phyloP scores from a whole-genome alignment of 2,329 filamentous ascomycete genomes.

The Fusarium nodosum region DNA sequence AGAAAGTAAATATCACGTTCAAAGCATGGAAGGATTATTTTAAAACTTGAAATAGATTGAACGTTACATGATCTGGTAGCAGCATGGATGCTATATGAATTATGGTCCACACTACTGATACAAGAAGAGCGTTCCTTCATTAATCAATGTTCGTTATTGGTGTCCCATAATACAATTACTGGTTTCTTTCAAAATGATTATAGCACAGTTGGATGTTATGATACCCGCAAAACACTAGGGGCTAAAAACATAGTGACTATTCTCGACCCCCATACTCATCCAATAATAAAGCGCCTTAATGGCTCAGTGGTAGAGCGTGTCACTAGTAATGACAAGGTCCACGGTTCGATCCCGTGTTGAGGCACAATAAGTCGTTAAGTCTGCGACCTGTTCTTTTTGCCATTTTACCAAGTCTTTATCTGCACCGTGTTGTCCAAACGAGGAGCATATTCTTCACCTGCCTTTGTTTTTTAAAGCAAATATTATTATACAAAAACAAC shows the following conservation, averaged over 20 bases:
- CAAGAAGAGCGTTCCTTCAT: too few species aligned
- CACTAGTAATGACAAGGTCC: slow-evolving; percentile 39
- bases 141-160: too few species aligned
- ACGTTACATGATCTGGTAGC: too few species aligned
- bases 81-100: too few species aligned
- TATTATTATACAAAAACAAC: not conserved
- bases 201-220: not conserved
- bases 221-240: fast-evolving
- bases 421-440: fast-evolving
- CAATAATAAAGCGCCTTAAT: slow-evolving; percentile 18
- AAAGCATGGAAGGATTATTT: too few species aligned
- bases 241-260: not conserved
- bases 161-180: too few species aligned
- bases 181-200: not conserved
- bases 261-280: fast-evolving
- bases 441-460: not conserved
- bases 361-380: not conserved
- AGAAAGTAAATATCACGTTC: too few species aligned
- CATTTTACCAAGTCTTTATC: too few species aligned
- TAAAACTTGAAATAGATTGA: too few species aligned
- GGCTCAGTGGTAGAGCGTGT: slow-evolving; percentile 37
- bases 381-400: too few species aligned
- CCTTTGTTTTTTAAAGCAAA: not conserved
- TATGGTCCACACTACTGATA: too few species aligned
- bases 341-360: slow-evolving; percentile 33